Percentiles rank a stretch among this genome's conserved stretches.
Evolutionary conservation across 2,329 filamentous ascomycete genomes (phyloP).

Genomic region (Neofusicoccum cordaticola): DNA sequence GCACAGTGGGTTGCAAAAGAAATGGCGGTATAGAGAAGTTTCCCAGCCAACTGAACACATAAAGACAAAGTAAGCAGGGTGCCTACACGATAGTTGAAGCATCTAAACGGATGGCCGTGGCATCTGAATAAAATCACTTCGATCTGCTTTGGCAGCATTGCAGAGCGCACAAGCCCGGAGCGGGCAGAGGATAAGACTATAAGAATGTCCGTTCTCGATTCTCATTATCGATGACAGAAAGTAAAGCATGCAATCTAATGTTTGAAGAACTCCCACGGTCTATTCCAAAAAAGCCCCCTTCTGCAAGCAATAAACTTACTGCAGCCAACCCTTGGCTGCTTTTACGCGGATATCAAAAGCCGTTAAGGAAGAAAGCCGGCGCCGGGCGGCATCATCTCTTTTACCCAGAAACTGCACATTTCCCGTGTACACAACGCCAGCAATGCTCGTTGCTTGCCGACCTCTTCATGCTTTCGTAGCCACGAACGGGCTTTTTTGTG

Average conservation of each 20-base stretch:
- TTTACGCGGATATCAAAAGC: slow-evolving; percentile 2
- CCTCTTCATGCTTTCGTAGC: slow-evolving; percentile 16
- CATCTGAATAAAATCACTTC: background rate
- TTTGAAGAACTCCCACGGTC: background rate
- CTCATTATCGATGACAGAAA: background rate
- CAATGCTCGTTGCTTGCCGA: slow-evolving; percentile 10
- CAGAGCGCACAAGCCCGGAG: too few species aligned
- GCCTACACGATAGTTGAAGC: too few species aligned
- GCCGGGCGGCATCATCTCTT: slow-evolving; percentile 8
- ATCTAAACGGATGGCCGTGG: too few species aligned
- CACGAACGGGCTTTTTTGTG: slow-evolving; percentile 2
- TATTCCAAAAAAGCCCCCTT: slow-evolving; percentile 1
- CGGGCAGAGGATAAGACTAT: background rate
- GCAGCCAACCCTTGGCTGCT: background rate
- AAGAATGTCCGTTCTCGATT: background rate
- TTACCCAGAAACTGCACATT: background rate
- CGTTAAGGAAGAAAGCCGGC: slow-evolving; percentile 11
- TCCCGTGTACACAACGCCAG: slow-evolving; percentile 9
- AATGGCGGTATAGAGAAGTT: too few species aligned
- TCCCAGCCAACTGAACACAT: too few species aligned
- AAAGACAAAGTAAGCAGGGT: too few species aligned
- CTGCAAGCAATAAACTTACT: background rate
- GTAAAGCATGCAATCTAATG: slow-evolving; percentile 12
- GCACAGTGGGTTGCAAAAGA: too few species aligned
- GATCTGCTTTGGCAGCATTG: too few species aligned